These are phyloP conservation scores for Blastobotrys terrestris DNA, from an alignment of 805 yeast genomes.

Conservation along the genomic window DNA sequence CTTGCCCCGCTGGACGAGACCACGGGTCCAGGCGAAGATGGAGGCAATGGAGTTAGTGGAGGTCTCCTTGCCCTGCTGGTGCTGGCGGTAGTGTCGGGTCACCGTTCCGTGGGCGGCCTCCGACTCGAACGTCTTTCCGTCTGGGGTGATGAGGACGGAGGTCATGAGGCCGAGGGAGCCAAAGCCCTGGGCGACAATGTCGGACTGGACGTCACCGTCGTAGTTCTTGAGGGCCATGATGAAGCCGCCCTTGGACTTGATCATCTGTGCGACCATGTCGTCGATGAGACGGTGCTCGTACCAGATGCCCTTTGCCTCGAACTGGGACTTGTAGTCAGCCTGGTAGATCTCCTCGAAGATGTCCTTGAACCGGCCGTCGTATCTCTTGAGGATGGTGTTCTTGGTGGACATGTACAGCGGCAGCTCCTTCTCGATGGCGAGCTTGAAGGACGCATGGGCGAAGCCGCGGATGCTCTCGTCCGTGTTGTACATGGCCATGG, in stretches of 20 bases:
- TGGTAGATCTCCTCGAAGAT: slow-evolving; percentile 80
- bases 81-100: slow-evolving; percentile 93
- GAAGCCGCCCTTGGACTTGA: slow-evolving; percentile 91
- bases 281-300: slow-evolving; percentile 95
- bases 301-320: slow-evolving; percentile 83
- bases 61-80: slow-evolving; percentile 95
- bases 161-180: slow-evolving; percentile 97
- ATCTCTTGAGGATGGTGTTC: slow-evolving; percentile 88
- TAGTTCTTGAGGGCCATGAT: slow-evolving; percentile 96
- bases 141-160: slow-evolving; percentile 93
- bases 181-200: slow-evolving; percentile 96
- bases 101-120: slow-evolving; percentile 99
- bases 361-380: slow-evolving; percentile 95
- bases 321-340: slow-evolving; percentile 55
- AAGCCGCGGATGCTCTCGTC: slow-evolving; percentile 85
- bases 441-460: slow-evolving; percentile 87
- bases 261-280: slow-evolving; percentile 99
- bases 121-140: slow-evolving; percentile 89
- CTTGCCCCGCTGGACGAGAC: slow-evolving; percentile 86
- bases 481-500: slow-evolving; percentile 92
- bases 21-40: slow-evolving; percentile 95
- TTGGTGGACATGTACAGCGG: slow-evolving; percentile 86
- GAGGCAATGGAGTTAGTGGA: slow-evolving; percentile 97
- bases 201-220: slow-evolving; percentile 97
- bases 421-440: slow-evolving; percentile 72